Percentiles rank a stretch among this genome's conserved stretches.
phyloP scores from a whole-genome alignment of 2,329 filamentous ascomycete genomes.

The Phialemonium atrogriseum region DNA sequence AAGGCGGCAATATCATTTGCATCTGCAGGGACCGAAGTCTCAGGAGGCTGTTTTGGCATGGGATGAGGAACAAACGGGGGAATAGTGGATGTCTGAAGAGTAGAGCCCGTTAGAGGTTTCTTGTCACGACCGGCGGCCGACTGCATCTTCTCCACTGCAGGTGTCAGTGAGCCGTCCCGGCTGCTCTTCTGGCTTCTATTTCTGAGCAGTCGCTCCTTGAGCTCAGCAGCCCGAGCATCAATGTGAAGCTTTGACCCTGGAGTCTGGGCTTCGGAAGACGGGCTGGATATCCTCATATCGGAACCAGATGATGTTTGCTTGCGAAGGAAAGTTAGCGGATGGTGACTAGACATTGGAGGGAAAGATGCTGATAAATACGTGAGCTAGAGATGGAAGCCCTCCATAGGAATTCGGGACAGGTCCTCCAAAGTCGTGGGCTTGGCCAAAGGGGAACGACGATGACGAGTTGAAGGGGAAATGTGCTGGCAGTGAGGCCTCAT shows the following conservation, averaged over 20 bases:
- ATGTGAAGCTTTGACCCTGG: conserved; percentile 7
- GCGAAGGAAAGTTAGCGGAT: no score
- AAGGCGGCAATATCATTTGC: conserved; percentile 11
- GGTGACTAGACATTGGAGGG: no score
- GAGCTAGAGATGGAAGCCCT: no score
- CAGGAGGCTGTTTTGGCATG: conserved; percentile 1
- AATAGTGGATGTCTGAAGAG: neutral
- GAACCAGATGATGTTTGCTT: no score
- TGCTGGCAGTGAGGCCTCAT: no score
- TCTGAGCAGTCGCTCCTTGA: conserved; percentile 14
- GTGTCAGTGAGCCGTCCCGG: conserved; percentile 2
- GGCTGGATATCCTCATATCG: no score
- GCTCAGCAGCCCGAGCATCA: conserved; percentile 13
- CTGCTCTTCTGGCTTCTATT: conserved; percentile 5
- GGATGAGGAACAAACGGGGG: conserved; percentile 3
- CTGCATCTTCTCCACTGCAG: neutral
- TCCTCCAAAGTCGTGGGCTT: no score
- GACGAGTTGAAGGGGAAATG: no score
- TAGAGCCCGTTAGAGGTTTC: neutral
- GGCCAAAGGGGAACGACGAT: no score
- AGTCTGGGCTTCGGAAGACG: no score
- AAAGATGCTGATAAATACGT: no score
- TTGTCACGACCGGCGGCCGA: neutral
- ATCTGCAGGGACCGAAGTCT: conserved; percentile 8
- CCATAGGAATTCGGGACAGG: no score